Evolutionary conservation across 371 early-diverging fungal species (phyloP).

Genomic region (Mortierella sp.): DNA sequence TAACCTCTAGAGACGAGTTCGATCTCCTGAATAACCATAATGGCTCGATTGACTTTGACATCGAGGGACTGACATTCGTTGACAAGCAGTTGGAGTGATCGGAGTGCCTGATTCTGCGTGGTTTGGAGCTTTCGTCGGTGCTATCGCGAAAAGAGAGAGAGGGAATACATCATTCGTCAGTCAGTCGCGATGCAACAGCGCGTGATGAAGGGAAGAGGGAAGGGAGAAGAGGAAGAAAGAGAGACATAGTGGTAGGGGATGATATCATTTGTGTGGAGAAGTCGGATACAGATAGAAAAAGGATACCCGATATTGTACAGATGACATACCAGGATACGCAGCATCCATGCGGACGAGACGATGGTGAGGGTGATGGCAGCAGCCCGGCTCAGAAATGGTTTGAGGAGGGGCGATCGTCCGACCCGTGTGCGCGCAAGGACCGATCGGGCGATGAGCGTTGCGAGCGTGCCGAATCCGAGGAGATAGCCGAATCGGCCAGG

Average conservation of each 20-base stretch:
- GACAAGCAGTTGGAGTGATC: conserved; percentile 62
- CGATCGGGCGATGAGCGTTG: conserved; percentile 38
- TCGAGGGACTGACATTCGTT: conserved; percentile 69
- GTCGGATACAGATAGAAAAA: not conserved
- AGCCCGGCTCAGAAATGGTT: conserved; percentile 35
- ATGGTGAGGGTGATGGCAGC: conserved; percentile 37
- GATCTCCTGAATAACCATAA: conserved; percentile 79
- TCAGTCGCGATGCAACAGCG: not conserved
- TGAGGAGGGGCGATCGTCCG: conserved; percentile 36
- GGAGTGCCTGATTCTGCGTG: conserved; percentile 65
- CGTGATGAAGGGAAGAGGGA: not conserved
- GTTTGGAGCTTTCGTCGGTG: conserved; percentile 66
- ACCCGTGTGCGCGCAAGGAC: conserved; percentile 35
- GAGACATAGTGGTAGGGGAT: not conserved
- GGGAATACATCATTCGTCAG: not conserved
- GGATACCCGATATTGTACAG: not conserved
- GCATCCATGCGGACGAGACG: conserved; percentile 50
- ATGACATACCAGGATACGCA: conserved; percentile 40
- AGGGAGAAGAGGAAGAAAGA: not conserved
- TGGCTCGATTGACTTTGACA: conserved; percentile 68
- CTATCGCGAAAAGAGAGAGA: conserved; percentile 31
- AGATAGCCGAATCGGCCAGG: conserved; percentile 45
- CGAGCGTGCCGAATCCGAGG: conserved; percentile 45
- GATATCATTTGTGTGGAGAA: not conserved
- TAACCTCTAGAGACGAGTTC: conserved; percentile 82